A percentile compares a stretch with the other conserved stretches of the same genome.
These are phyloP conservation scores for Paspalum notatum DNA, from an alignment of 176 grass and related monocot species.

Conservation along the genomic window DNA sequence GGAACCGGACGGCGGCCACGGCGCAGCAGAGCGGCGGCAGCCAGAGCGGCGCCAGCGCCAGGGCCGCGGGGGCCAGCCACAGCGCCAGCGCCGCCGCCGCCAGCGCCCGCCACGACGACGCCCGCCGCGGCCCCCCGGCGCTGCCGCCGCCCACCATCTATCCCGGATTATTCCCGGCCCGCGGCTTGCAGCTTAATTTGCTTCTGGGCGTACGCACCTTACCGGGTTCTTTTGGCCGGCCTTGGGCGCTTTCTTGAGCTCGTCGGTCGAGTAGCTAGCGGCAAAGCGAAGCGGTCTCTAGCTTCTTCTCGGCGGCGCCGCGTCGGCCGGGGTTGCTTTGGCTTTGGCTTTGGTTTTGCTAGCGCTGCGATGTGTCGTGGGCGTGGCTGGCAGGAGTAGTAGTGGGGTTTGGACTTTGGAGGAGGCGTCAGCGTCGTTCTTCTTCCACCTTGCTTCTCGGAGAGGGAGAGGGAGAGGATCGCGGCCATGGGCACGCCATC, in stretches of 20 bases:
- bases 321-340: too few species aligned
- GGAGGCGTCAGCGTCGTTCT: neutral
- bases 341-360: too few species aligned
- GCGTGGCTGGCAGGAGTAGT: too few species aligned
- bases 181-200: too few species aligned
- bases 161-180: neutral
- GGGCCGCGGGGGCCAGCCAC: conserved; percentile 41
- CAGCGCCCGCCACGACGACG: neutral
- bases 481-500: neutral
- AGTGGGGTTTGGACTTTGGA: too few species aligned
- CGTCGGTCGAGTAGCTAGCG: too few species aligned
- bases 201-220: too few species aligned
- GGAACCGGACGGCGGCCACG: conserved; percentile 47
- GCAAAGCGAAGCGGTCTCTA: too few species aligned
- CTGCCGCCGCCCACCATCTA: neutral
- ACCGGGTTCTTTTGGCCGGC: too few species aligned
- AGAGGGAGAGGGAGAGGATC: neutral
- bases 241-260: too few species aligned
- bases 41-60: conserved; percentile 46
- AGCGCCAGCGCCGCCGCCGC: conserved; percentile 35
- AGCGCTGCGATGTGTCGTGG: too few species aligned
- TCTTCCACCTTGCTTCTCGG: neutral
- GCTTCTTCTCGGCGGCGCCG: too few species aligned
- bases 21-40: conserved; percentile 62
- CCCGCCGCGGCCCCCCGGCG: neutral